Base-by-base conservation (phyloP, 768 basidiomycete genomes). In the Polyporus arcularius region DNA sequence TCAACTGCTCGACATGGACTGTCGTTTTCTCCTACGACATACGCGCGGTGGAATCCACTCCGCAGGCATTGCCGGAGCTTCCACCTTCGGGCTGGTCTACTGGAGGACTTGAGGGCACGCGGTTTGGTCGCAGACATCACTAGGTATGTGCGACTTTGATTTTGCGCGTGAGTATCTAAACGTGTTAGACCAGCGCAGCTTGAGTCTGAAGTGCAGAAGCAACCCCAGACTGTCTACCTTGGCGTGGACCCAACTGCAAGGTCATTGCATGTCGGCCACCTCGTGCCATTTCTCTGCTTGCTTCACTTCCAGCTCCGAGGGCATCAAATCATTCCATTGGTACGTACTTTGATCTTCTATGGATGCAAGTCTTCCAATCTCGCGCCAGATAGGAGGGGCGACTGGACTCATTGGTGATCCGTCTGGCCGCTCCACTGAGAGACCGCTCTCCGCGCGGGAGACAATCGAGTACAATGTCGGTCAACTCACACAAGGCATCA, bases 321-420 rank as follows among this genome's bases (percentile, higher is more conserved):
- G 1, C 94, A 98, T 73, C 78, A 79, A 31, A 80, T 87, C 42
- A 87, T 98, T 35, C 88, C 92, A 4, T 81, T 99, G 30, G 96
- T 97, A 69, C 75, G 91, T 74, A 1, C 30, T n/a, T 31, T 30
- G 18, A 49, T 26, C 16, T 45, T 31, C 54, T 40, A 6, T 53
- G 48, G 4, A 6, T 41, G 62, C 45, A 32, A 9, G n/a, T 35
- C 32, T 32, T 54, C 50, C 4, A 48, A 31, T 55, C 51, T 63
- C 57, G 41, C n/a, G 35, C 35, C 69, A 98, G 96, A 90, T 98
- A 71, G 96, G 97, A 35, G 95, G 94, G 1, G 96, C 94, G 9
- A 98, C 96, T 0, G 97, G 94, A 9, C 86, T 90, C n/a, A 88
- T 99, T 47, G 97, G 97, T 6, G 97, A 99, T 71, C 97, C 97